Conservation (phyloP, 1,284 basidiomycete genomes). For the Singerocomus rubriflavus region DNA sequence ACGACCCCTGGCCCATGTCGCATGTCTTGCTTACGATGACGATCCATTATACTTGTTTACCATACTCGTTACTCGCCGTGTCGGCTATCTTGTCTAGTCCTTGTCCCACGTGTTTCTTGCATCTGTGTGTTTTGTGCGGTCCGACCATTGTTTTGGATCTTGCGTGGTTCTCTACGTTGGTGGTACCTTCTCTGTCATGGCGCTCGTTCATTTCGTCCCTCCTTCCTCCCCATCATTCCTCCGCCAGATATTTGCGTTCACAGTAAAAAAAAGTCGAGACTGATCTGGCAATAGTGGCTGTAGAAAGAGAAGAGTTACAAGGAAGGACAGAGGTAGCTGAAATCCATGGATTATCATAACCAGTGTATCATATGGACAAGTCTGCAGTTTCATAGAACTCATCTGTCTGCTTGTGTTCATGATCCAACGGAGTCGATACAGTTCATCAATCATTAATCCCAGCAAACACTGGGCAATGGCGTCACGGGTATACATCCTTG, state of each 20-base stretch:
- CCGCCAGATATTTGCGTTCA: slow-evolving; percentile 25
- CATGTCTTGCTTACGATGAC: slow-evolving; percentile 33
- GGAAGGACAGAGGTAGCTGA: slow-evolving; percentile 34
- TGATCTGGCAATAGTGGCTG: slow-evolving; percentile 30
- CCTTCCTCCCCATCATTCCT: neutral
- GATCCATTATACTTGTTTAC: slow-evolving; percentile 25
- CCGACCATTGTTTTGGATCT: slow-evolving; percentile 16
- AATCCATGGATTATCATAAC: slow-evolving; percentile 26
- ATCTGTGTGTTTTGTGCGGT: slow-evolving; percentile 27
- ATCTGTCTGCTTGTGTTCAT: neutral
- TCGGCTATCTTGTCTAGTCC: slow-evolving; percentile 33
- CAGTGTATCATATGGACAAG: slow-evolving; percentile 30
- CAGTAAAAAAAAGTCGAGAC: slow-evolving; percentile 23
- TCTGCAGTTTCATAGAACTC: neutral
- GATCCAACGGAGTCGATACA: neutral
- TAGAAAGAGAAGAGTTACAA: slow-evolving; percentile 25
- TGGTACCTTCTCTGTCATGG: slow-evolving; percentile 9
- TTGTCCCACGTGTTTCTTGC: slow-evolving; percentile 21
- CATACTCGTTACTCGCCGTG: slow-evolving; percentile 32
- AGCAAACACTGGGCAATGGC: neutral
- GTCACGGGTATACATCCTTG: too few species aligned
- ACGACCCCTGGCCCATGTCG: slow-evolving; percentile 14
- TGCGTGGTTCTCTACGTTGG: slow-evolving; percentile 19
- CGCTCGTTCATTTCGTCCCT: slow-evolving; percentile 14
- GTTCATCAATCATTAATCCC: neutral